A percentile compares a stretch with the other conserved stretches of the same genome.
Evolutionary conservation across 495 filamentous ascomycete genomes (phyloP).

Genomic region (Aspergillus sparsus): DNA sequence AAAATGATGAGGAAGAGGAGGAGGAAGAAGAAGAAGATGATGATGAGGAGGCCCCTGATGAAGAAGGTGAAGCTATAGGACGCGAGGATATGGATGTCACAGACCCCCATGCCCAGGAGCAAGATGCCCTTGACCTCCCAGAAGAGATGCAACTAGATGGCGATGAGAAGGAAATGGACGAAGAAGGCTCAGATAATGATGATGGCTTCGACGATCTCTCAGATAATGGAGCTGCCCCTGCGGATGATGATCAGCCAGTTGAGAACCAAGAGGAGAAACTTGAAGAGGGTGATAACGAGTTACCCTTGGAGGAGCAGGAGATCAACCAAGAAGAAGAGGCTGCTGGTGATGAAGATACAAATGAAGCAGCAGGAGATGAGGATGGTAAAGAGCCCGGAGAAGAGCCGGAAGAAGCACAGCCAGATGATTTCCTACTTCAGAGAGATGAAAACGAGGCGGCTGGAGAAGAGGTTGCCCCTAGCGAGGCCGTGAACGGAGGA

Average conservation of each 20-base stretch:
- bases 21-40: conserved; percentile 59
- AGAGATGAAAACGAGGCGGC: conserved; percentile 45
- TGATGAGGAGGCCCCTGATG: conserved; percentile 56
- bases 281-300: conserved; percentile 35
- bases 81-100: conserved; percentile 62
- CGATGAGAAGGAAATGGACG: conserved; percentile 58
- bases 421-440: conserved; percentile 46
- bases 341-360: conserved; percentile 38
- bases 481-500: conserved; percentile 47
- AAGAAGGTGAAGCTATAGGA: conserved; percentile 62
- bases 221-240: conserved; percentile 63
- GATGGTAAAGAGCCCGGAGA: conserved; percentile 59
- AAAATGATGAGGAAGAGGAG: conserved; percentile 52
- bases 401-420: conserved; percentile 42
- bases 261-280: conserved; percentile 33
- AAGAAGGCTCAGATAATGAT: conserved; percentile 64
- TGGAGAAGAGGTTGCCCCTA: conserved; percentile 53
- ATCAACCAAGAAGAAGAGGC: conserved; percentile 44
- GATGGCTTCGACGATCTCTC: conserved; percentile 71
- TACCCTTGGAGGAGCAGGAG: conserved; percentile 33
- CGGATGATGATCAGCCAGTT: conserved; percentile 39
- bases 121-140: conserved; percentile 63
- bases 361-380: conserved; percentile 35
- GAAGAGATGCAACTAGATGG: conserved; percentile 72
- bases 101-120: conserved; percentile 73